Evolutionary conservation across 441 rosid species (phyloP).

Genomic region (Adansonia rubrostipa): DNA sequence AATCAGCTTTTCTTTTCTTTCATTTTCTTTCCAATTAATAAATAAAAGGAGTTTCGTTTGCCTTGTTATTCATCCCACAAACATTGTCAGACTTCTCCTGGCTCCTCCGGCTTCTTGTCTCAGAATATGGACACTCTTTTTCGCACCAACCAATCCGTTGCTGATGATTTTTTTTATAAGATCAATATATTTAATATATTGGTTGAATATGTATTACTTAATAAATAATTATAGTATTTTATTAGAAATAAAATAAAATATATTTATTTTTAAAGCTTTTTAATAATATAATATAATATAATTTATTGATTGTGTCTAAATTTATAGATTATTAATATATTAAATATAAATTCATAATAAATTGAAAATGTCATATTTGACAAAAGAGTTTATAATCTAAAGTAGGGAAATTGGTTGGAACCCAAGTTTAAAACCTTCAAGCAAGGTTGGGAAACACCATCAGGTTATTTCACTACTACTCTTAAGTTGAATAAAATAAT

Average conservation of each 20-base stretch:
- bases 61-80: background rate
- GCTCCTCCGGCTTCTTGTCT: slow-evolving; percentile 9
- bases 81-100: background rate
- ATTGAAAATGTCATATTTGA: too few species aligned
- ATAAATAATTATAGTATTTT: too few species aligned
- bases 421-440: background rate
- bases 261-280: too few species aligned
- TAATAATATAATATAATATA: too few species aligned
- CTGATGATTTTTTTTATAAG: background rate
- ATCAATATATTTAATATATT: too few species aligned
- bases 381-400: too few species aligned
- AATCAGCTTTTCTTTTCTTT: background rate
- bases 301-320: too few species aligned
- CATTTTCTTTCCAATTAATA: background rate
- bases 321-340: too few species aligned
- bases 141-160: background rate
- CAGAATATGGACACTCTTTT: background rate
- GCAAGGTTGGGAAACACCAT: background rate
- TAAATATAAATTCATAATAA: too few species aligned
- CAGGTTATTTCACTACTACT: background rate
- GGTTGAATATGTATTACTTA: too few species aligned
- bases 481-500: background rate
- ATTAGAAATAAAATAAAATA: too few species aligned
- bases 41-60: background rate
- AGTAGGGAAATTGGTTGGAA: too few species aligned